Conservation (phyloP, 306 rosid genomes). For the Acacia confusa region DNA sequence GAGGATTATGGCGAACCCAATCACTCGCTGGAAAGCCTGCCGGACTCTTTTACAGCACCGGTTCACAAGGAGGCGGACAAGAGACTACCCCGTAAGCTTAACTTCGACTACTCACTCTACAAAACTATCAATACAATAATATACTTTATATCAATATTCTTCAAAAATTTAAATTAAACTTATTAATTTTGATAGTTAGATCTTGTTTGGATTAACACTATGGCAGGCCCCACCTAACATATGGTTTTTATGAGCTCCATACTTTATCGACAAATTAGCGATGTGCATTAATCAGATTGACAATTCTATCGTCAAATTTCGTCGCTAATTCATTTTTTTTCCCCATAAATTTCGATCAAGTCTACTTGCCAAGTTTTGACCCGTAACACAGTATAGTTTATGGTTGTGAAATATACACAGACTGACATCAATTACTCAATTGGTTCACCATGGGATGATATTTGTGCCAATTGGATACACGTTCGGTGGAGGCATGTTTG, state of each 20-base stretch:
- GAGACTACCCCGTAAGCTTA: conserved; percentile 92
- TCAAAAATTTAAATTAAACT: not conserved
- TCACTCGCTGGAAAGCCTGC: conserved; percentile 94
- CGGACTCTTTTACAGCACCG: conserved; percentile 93
- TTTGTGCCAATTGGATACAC: conserved; percentile 96
- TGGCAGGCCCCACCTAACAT: not conserved
- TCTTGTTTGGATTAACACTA: too few relatives aligned
- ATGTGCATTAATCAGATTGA: too few relatives aligned
- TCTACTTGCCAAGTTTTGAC: not conserved
- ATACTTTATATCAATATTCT: not conserved
- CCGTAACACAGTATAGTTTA: not conserved
- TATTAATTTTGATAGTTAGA: not conserved
- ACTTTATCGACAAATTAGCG: not conserved
- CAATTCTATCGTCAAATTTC: too few relatives aligned
- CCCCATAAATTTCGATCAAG: not conserved
- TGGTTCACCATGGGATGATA: conserved; percentile 92
- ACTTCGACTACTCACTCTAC: not conserved
- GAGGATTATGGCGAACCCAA: conserved; percentile 87
- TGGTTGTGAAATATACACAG: conserved; percentile 47
- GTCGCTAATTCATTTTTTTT: too few relatives aligned
- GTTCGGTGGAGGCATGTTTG: conserved; percentile 96
- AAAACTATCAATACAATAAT: too few relatives aligned
- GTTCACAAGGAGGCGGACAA: conserved; percentile 97
- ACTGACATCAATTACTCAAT: conserved; percentile 89
- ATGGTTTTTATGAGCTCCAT: too few relatives aligned